phyloP scores from a whole-genome alignment of 441 rosid genomes.

The Euphorbia corollata region DNA sequence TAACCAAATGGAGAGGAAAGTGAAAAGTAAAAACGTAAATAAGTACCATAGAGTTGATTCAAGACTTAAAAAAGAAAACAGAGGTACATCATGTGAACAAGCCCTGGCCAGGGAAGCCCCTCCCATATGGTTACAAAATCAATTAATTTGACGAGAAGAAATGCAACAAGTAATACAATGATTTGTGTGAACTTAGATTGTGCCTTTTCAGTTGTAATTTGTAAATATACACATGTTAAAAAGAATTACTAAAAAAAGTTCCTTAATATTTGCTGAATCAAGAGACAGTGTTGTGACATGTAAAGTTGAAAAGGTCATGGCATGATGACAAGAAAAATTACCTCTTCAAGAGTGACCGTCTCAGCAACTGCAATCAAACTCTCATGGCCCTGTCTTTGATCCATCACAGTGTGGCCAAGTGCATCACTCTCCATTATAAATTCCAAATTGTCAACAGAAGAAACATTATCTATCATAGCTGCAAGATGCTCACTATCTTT shows the following conservation, averaged over 20 bases:
- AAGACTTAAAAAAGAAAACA: not conserved
- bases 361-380: constrained; percentile 84
- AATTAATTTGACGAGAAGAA: not conserved
- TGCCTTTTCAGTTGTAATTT: not conserved
- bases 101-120: not conserved
- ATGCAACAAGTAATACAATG: not conserved
- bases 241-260: not conserved
- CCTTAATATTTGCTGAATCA: not conserved
- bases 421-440: constrained; percentile 99
- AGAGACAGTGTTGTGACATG: constrained; percentile 14
- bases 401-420: constrained; percentile 90
- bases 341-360: constrained; percentile 90
- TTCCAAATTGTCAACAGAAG: constrained; percentile 98
- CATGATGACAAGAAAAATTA: constrained; percentile 24
- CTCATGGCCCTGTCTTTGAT: constrained; percentile 94
- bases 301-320: constrained; percentile 6
- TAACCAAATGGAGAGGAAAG: not conserved
- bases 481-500: constrained; percentile 99
- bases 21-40: not conserved
- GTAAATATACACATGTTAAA: not conserved
- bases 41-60: not conserved
- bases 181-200: not conserved
- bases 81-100: not conserved
- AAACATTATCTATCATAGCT: constrained; percentile 94
- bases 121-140: not conserved